These are phyloP conservation scores for Candida adriatica DNA, from an alignment of 805 yeast genomes.

Conservation along the genomic window DNA sequence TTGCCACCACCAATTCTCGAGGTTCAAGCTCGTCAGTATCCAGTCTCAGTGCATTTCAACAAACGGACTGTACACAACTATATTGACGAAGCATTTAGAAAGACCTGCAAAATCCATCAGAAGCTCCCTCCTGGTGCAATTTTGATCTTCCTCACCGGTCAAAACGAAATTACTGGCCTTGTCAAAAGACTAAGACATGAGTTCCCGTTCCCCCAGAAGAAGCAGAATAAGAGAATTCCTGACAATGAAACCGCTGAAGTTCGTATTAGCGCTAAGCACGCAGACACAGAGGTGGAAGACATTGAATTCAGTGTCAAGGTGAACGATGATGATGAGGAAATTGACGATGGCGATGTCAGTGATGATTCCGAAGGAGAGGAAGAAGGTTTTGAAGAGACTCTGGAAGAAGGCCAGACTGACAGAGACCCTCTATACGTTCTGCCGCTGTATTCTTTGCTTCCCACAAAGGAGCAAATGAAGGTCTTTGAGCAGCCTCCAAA, in stretches of 20 bases:
- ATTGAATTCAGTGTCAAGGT: slow-evolving; percentile 60
- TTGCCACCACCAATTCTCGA: slow-evolving; percentile 80
- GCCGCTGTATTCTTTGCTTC: slow-evolving; percentile 86
- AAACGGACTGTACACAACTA: slow-evolving; percentile 72
- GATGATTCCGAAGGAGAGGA: slow-evolving; percentile 39
- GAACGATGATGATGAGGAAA: slow-evolving; percentile 26
- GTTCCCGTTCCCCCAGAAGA: slow-evolving; percentile 47
- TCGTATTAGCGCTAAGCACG: slow-evolving; percentile 47
- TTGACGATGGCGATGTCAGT: slow-evolving; percentile 31
- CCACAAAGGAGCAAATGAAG: slow-evolving; percentile 93
- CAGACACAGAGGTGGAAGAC: slow-evolving; percentile 81
- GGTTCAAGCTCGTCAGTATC: slow-evolving; percentile 90
- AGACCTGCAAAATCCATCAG: slow-evolving; percentile 80
- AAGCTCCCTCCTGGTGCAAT: slow-evolving; percentile 92
- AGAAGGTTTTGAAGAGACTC: slow-evolving; percentile 60
- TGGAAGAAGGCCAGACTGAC: slow-evolving; percentile 64
- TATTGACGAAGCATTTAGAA: slow-evolving; percentile 77
- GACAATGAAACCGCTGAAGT: slow-evolving; percentile 36
- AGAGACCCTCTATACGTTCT: slow-evolving; percentile 81
- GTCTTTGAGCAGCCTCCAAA: slow-evolving; percentile 82
- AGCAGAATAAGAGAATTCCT: slow-evolving; percentile 19
- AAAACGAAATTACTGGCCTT: slow-evolving; percentile 76
- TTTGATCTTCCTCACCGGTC: slow-evolving; percentile 88
- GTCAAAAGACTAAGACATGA: slow-evolving; percentile 63
- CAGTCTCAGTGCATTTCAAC: slow-evolving; percentile 88